Percentiles rank a stretch among this genome's conserved stretches.
phyloP scores from a whole-genome alignment of 768 basidiomycete genomes.

The Calocybe cyanea region DNA sequence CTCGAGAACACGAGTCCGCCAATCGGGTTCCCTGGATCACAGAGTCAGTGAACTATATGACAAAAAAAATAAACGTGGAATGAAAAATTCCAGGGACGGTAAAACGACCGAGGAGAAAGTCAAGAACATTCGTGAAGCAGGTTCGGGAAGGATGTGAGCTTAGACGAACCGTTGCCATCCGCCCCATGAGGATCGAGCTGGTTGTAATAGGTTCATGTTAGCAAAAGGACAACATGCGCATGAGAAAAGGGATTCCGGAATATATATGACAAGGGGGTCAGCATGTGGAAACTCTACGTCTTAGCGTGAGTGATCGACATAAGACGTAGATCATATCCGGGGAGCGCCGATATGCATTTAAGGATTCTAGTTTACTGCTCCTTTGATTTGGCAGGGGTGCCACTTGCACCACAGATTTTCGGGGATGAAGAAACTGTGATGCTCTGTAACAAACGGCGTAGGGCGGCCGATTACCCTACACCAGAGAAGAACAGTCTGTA shows the following conservation, averaged over 20 bases:
- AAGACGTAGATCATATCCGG: no score
- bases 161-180: constrained; percentile 43
- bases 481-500: background rate
- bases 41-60: background rate
- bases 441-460: background rate
- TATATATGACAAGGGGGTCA: background rate
- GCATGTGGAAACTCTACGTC: no score
- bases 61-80: background rate
- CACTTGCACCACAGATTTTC: no score
- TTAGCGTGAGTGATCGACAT: no score
- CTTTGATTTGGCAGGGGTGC: background rate
- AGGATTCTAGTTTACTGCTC: constrained; percentile 1
- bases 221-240: background rate
- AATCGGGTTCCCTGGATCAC: constrained; percentile 44
- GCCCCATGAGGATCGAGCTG: constrained; percentile 72
- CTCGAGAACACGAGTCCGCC: constrained; percentile 72
- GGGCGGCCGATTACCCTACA: background rate
- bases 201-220: background rate
- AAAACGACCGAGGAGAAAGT: background rate
- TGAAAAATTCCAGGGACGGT: background rate
- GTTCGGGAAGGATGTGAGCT: background rate
- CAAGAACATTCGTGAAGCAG: background rate
- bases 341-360: no score
- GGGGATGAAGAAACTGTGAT: no score
- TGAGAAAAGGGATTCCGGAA: background rate